Evolutionary conservation across 192 early-diverging fungal species (phyloP), one percentile per base, ranked within the genome.

Genomic region (Polychytrium aggregatum): DNA sequence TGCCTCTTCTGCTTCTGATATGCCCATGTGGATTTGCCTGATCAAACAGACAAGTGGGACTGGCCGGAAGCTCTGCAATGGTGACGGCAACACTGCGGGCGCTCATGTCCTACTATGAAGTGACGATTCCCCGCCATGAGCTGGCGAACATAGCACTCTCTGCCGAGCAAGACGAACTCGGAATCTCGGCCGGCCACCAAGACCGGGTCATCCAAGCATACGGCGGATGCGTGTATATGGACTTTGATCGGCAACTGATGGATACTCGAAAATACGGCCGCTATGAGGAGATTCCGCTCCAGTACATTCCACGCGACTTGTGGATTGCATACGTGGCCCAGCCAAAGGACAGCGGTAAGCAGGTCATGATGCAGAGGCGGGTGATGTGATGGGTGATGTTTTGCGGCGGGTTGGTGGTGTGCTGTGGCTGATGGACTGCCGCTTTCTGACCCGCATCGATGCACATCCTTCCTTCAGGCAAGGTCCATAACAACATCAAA

Each of bases 151-250:
- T 83, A 17, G 72, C 78, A 3, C 51, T 79, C 28, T 46, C 50
- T 0, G 79, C 64, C 37, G 81, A 83, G 48, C 40, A 52, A 10
- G 67, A 72, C 31, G 74, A 75, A 41, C 56, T 83, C 26, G 65
- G 70, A 8, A 77, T 83, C 45, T 29, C 65, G 0, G 71, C 76
- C 10, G 81, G 81, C 20, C 66, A 75, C 36, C 78, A 82, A 45
- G 81, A 83, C 47, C 55, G 81, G 37, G 81, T 83, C 10, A 69
- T 81, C 38, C 81, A 83, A 56, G 55, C 57, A 29, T 72, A 65
- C 55, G 79, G 79, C 5, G 81, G 81, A 4, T 56, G 65, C 7
- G 67, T 83, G 17, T 79, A 55, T 46, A 83, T 83, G 81, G 64
- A 83, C 53, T 83, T 83, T 56, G 59, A 68, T 13, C 46, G 64